Percentiles rank a stretch among this genome's conserved stretches.
These are phyloP conservation scores for Arbutus unedo DNA, from an alignment of 148 eudicot genomes.

Conservation along the genomic window DNA sequence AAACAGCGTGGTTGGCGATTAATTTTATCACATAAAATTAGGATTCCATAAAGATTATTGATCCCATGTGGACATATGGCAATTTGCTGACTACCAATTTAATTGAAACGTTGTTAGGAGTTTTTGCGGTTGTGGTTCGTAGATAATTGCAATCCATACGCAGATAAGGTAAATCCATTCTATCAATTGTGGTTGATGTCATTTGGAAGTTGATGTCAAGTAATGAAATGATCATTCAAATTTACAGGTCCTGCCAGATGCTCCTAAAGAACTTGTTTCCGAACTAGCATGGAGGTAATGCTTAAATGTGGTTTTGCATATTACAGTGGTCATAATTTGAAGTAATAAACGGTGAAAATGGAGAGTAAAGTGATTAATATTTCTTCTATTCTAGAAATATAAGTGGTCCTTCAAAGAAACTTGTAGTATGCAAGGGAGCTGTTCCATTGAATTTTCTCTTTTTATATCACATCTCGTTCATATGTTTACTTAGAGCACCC, in stretches of 20 bases:
- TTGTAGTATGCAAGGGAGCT: not conserved
- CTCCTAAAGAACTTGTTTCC: slow-evolving; percentile 87
- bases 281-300: slow-evolving; percentile 96
- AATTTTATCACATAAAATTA: no score
- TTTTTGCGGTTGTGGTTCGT: slow-evolving; percentile 96
- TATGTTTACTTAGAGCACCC: not conserved
- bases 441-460: not conserved
- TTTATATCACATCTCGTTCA: not conserved
- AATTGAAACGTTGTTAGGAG: slow-evolving; percentile 50
- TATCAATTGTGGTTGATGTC: not conserved
- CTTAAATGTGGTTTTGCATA: slow-evolving; percentile 7
- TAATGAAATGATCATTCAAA: not conserved
- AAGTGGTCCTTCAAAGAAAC: not conserved
- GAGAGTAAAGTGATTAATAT: not conserved
- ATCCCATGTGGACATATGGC: not conserved
- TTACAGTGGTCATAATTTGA: not conserved
- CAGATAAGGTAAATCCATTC: slow-evolving; percentile 60
- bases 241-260: slow-evolving; percentile 81
- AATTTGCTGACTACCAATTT: slow-evolving; percentile 12
- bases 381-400: not conserved
- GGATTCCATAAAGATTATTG: not conserved
- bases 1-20: not conserved
- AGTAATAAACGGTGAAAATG: not conserved
- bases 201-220: not conserved
- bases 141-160: slow-evolving; percentile 86